Conservation (phyloP, 192 early-diverging fungal species). For the Coemansia sp. region DNA sequence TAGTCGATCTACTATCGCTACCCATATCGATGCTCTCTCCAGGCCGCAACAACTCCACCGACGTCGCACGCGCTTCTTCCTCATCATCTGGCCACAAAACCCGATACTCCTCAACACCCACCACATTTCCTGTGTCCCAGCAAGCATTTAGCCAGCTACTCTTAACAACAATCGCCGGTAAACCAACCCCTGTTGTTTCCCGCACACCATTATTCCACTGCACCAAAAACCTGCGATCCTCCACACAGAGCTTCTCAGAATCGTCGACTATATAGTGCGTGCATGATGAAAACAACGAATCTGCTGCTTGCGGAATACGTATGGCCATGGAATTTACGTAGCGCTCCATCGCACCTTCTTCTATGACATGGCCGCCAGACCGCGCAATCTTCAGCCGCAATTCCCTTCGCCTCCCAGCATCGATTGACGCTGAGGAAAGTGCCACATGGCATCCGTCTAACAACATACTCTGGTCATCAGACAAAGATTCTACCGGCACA, state of each 20-base stretch:
- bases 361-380: conserved; percentile 17
- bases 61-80: neutral
- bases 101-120: conserved; percentile 10
- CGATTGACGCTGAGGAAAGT: conserved; percentile 24
- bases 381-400: conserved; percentile 21
- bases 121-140: conserved; percentile 15
- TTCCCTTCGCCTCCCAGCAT: conserved; percentile 12
- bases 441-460: conserved; percentile 28
- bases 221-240: conserved; percentile 9
- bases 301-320: neutral
- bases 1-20: neutral
- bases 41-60: neutral
- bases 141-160: conserved; percentile 28
- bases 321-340: neutral
- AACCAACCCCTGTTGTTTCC: neutral
- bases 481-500: neutral
- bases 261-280: conserved; percentile 38
- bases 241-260: conserved; percentile 19
- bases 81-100: conserved; percentile 9
- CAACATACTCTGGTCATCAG: neutral
- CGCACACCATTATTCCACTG: neutral
- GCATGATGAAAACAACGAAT: neutral
- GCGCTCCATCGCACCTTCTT: conserved; percentile 7
- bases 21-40: conserved; percentile 6
- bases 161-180: conserved; percentile 11